Evolutionary conservation across 352 stramenopile species (phyloP).

Genomic region (Globisporangium okanoganense): DNA sequence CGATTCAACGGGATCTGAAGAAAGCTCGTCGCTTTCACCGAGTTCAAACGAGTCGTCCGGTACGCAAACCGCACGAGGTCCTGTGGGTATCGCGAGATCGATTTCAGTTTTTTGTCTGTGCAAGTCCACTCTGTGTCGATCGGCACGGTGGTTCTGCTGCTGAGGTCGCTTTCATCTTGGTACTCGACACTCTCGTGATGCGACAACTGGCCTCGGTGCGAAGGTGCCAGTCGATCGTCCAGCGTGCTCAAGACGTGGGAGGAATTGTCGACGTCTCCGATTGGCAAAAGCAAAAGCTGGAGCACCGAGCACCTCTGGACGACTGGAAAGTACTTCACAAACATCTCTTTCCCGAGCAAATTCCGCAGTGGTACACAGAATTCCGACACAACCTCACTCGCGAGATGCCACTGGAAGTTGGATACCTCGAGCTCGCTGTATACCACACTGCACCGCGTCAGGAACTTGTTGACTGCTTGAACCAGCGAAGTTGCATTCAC

Average conservation of each 20-base stretch:
- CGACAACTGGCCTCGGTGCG: neutral
- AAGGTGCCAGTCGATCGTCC: slow-evolving; percentile 2
- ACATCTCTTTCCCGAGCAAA: slow-evolving; percentile 48
- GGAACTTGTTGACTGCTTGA: slow-evolving; percentile 50
- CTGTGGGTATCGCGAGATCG: slow-evolving; percentile 16
- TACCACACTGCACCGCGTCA: slow-evolving; percentile 59
- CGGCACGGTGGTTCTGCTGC: neutral
- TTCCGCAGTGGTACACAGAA: slow-evolving; percentile 55
- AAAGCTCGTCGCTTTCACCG: slow-evolving; percentile 61
- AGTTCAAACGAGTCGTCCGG: slow-evolving; percentile 44
- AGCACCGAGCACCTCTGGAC: slow-evolving; percentile 59
- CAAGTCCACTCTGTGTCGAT: slow-evolving; percentile 1
- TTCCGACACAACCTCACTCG: slow-evolving; percentile 67
- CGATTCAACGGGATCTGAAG: slow-evolving; percentile 42
- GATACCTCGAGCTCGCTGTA: slow-evolving; percentile 74
- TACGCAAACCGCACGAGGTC: slow-evolving; percentile 58
- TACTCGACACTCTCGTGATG: neutral
- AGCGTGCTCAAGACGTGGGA: slow-evolving; percentile 6
- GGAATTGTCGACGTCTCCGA: slow-evolving; percentile 22
- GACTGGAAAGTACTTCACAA: slow-evolving; percentile 49
- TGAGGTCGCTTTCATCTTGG: neutral
- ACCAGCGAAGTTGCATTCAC: slow-evolving; percentile 34
- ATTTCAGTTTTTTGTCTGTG: neutral
- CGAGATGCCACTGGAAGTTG: slow-evolving; percentile 76
- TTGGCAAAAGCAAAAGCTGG: slow-evolving; percentile 55